These are phyloP conservation scores for Terfezia claveryi DNA, from an alignment of 495 filamentous ascomycete genomes.

Conservation along the genomic window DNA sequence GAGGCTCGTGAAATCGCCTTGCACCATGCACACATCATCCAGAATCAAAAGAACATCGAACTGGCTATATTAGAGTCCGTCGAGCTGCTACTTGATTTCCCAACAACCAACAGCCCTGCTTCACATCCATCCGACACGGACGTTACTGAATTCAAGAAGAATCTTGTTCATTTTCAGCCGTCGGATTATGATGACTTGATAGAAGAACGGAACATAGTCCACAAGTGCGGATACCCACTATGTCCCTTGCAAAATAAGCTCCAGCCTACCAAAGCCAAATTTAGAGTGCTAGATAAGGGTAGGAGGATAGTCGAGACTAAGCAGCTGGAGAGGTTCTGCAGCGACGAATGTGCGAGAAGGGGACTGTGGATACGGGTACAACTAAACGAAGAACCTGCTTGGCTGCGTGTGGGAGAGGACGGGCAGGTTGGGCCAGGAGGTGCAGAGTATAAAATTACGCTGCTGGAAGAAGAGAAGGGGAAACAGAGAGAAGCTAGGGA, in stretches of 20 bases:
- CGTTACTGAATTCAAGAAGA: conserved; percentile 28
- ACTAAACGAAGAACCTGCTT: conserved; percentile 53
- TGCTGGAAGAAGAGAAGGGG: background rate
- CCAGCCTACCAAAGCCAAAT: conserved; percentile 25
- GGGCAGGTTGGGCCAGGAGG: background rate
- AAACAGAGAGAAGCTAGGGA: background rate
- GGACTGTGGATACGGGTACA: conserved; percentile 74
- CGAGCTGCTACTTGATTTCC: conserved; percentile 42
- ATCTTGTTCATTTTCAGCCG: conserved; percentile 52
- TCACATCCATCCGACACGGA: conserved; percentile 23
- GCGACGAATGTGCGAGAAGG: conserved; percentile 48
- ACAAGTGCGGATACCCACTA: conserved; percentile 59
- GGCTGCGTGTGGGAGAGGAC: conserved; percentile 30
- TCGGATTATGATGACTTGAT: conserved; percentile 70
- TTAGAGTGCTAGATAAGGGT: conserved; percentile 25
- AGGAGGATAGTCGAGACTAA: conserved; percentile 37
- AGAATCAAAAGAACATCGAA: conserved; percentile 54
- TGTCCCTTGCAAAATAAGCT: conserved; percentile 38
- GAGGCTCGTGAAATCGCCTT: conserved; percentile 41
- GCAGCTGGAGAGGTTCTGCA: conserved; percentile 74
- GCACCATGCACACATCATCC: conserved; percentile 57
- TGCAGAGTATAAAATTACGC: background rate
- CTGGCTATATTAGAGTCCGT: conserved; percentile 44
- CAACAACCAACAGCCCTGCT: conserved; percentile 32
- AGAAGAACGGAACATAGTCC: conserved; percentile 61